A percentile compares a stretch with the other conserved stretches of the same genome.
phyloP scores from a whole-genome alignment of 306 rosid species.

The Begonia fuchsioides region DNA sequence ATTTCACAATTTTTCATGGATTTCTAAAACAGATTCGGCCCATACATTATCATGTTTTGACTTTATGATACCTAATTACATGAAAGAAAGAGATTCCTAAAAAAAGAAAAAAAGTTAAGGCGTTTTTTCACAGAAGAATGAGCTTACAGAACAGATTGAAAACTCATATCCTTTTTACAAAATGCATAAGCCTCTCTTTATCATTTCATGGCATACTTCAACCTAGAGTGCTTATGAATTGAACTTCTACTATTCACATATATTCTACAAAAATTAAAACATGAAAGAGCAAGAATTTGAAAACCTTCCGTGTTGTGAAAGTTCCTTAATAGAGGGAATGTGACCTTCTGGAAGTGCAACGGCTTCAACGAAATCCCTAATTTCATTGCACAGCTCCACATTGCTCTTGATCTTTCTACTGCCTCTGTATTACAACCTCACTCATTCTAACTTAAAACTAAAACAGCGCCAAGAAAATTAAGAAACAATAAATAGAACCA shows the following conservation, averaged over 20 bases:
- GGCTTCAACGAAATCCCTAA: slow-evolving; percentile 34
- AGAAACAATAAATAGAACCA: not conserved
- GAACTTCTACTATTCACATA: no score
- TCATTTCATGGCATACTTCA: no score
- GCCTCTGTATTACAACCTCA: slow-evolving; percentile 20
- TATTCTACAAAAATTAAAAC: no score
- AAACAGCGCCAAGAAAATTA: not conserved
- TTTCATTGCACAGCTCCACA: slow-evolving; percentile 60
- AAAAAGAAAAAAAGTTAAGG: no score
- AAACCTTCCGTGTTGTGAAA: slow-evolving; percentile 67
- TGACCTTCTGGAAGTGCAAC: slow-evolving; percentile 57
- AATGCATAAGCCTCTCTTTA: not conserved
- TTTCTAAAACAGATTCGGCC: no score
- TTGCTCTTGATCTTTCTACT: slow-evolving; percentile 48
- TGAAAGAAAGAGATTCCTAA: no score
- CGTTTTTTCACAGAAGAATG: no score
- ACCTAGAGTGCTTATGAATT: no score
- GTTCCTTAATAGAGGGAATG: slow-evolving; percentile 68
- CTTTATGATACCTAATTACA: no score
- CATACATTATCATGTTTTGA: no score
- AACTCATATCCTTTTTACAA: not conserved
- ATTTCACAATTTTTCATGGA: no score
- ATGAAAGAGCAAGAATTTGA: not conserved
- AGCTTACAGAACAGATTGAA: no score
- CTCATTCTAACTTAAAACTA: not conserved